phyloP scores from a whole-genome alignment of 2,329 filamentous ascomycete species.

The Fusarium avenaceum region DNA sequence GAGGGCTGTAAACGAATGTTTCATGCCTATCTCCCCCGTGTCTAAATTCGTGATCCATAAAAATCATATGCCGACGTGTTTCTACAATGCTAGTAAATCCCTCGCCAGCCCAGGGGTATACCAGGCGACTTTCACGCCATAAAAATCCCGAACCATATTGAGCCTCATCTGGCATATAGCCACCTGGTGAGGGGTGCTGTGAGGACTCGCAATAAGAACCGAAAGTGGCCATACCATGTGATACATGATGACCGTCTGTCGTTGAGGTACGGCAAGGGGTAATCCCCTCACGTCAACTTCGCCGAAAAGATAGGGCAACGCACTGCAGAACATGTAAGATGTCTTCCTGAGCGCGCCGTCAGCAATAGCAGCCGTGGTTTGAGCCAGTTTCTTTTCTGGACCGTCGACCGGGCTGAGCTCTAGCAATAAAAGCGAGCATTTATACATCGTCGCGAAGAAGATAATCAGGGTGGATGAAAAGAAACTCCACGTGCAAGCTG shows the following conservation, averaged over 20 bases:
- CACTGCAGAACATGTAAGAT: constrained; percentile 11
- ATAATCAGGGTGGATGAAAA: constrained; percentile 18
- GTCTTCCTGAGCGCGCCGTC: constrained; percentile 15
- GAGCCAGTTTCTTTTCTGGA: constrained; percentile 20
- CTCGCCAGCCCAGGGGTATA: constrained; percentile 21
- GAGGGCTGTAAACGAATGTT: neutral
- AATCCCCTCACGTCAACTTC: constrained; percentile 28
- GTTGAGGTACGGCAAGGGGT: constrained; percentile 22
- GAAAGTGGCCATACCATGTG: constrained; percentile 34
- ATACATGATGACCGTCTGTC: constrained; percentile 31
- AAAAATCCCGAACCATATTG: constrained; percentile 18
- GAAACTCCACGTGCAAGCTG: constrained; percentile 19
- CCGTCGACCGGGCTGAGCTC: constrained; percentile 1
- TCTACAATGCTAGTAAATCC: constrained; percentile 17
- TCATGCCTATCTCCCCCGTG: neutral
- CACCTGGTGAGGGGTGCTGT: constrained; percentile 19
- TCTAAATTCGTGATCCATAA: neutral
- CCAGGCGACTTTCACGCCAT: constrained; percentile 32
- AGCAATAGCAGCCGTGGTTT: constrained; percentile 5
- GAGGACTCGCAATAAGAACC: constrained; percentile 11
- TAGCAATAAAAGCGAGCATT: constrained; percentile 15
- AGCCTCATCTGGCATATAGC: constrained; percentile 16
- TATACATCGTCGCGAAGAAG: constrained; percentile 24
- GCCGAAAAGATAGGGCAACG: constrained; percentile 26
- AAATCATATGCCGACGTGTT: neutral